Evolutionary conservation across 2,329 filamentous ascomycete species (phyloP), one percentile per base, ranked within the genome.

Genomic region (Penicillium sp.): DNA sequence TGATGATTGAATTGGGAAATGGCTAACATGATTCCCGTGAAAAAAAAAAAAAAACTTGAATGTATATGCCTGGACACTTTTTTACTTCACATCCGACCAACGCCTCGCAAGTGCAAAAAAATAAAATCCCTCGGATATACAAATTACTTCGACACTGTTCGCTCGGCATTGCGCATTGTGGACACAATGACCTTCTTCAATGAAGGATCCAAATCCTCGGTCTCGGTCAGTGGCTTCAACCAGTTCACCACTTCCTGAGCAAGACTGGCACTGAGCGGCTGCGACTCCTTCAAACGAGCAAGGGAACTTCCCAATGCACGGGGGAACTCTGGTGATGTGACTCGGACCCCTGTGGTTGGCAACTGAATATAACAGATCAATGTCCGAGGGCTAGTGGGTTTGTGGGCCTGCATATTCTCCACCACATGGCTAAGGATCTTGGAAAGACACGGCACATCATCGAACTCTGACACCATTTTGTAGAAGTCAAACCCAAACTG

Each of bases 401-500:
- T 85, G 33, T 80, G 73, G 61, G 84, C 76, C 43, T 81, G 77
- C 77, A 96, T 83, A 42, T 79, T 78, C 47, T 76, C 70, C 43
- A 95, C 75, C 48, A 96, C 88, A 72, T 96, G 90, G 61, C 88
- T 83, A 39, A 93, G 77, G 42, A 97, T 85, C 67, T 78, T 87
- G 11, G 77, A 72, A 54, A 89, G 81, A 54, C 88, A 88, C 1
- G 87, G 83, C 29, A 92, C 79, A 42, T 85, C 78, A 21, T 81
- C 79, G 73, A 96, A 97, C 6, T 81, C 78, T 2, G 85, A 80
- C 62, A 96, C 89, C 77, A 96, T 84, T 67, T 89, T 80, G 75
- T 95, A 98, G 76, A 97, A 96, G 23, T 83, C 78, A 67, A 89
- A 87, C 3, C 87, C 91, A 7, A 92, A 81, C 1, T 80, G 78